phyloP scores from a whole-genome alignment of 2,329 filamentous ascomycete species.

The Clarireedia paspali region DNA sequence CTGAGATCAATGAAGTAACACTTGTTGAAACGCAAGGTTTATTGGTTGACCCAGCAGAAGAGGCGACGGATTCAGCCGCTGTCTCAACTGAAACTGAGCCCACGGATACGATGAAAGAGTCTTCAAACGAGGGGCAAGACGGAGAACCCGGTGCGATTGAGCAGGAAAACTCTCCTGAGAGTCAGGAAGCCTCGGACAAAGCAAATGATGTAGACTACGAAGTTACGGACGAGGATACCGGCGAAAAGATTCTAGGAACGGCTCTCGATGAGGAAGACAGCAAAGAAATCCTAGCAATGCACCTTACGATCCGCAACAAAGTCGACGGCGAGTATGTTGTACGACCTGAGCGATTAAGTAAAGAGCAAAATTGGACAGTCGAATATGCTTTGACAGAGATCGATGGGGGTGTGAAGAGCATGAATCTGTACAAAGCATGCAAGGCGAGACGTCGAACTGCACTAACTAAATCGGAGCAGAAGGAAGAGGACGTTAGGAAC shows the following conservation, averaged over 20 bases:
- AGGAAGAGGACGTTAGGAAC: constrained; percentile 13
- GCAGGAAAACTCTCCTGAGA: too few species aligned
- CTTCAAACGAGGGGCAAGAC: too few species aligned
- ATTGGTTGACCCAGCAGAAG: constrained; percentile 16
- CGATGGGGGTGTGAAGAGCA: constrained; percentile 32
- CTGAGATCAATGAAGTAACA: constrained; percentile 13
- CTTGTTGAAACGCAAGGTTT: constrained; percentile 18
- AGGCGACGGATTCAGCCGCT: constrained; percentile 13
- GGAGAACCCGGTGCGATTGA: too few species aligned
- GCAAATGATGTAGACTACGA: not conserved
- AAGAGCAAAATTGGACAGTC: constrained; percentile 56
- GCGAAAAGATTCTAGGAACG: not conserved
- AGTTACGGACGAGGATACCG: not conserved
- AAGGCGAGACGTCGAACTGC: constrained; percentile 47
- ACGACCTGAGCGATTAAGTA: constrained; percentile 46
- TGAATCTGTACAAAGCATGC: constrained; percentile 46
- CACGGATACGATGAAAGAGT: too few species aligned
- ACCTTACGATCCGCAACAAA: constrained; percentile 63
- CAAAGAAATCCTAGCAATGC: constrained; percentile 7
- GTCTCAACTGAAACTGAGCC: constrained; percentile 1
- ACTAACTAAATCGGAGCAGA: constrained; percentile 19
- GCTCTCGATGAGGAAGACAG: not conserved
- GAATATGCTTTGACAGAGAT: constrained; percentile 71
- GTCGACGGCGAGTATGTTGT: constrained; percentile 58
- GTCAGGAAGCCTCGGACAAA: too few species aligned